Evolutionary conservation across 306 rosid species (phyloP).

Genomic region (Oxytropis ochrocephala): DNA sequence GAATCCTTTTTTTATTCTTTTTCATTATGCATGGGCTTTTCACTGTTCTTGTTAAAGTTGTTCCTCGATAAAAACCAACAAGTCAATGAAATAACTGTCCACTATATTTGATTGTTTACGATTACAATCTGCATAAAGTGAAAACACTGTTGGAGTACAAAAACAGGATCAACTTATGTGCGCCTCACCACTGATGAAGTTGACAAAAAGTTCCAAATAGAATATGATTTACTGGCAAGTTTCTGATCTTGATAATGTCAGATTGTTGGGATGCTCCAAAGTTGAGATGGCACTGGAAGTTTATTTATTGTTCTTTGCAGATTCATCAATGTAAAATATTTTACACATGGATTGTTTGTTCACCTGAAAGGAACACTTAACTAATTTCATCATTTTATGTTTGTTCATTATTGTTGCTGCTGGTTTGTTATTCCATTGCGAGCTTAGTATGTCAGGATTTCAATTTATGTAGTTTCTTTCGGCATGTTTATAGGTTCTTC

Average conservation of each 20-base stretch:
- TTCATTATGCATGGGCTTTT: neutral
- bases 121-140: neutral
- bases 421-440: neutral
- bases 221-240: neutral
- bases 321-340: neutral
- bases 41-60: neutral
- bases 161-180: neutral
- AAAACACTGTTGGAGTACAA: slow-evolving; percentile 2
- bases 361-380: neutral
- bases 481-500: slow-evolving; percentile 21
- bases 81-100: neutral
- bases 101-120: neutral
- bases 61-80: neutral
- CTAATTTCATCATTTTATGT: neutral
- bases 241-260: neutral
- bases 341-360: neutral
- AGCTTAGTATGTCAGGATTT: neutral
- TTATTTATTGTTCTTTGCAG: neutral
- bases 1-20: neutral
- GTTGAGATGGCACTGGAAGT: neutral
- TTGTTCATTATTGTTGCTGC: neutral
- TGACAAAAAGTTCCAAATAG: neutral
- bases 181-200: slow-evolving; percentile 6
- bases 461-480: neutral
- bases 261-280: slow-evolving; percentile 10